A percentile compares a stretch with the other conserved stretches of the same genome.
phyloP scores from a whole-genome alignment of 2,329 filamentous ascomycete genomes.

The Aspergillus neoniger region DNA sequence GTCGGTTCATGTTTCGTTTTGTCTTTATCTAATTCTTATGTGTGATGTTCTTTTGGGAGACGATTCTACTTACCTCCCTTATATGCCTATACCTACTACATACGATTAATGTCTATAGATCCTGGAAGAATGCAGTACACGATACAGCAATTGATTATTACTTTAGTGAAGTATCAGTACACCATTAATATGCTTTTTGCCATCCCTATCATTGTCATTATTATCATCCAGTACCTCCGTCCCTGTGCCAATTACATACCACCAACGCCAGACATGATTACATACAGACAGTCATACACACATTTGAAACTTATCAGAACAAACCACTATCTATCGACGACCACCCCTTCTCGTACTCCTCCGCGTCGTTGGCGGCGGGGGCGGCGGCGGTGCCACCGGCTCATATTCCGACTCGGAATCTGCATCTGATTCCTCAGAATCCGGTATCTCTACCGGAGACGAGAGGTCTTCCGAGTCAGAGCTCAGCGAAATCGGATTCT shows the following conservation, averaged over 20 bases:
- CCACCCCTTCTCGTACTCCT: constrained; percentile 26
- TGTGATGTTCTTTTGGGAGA: background rate
- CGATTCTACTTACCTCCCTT: background rate
- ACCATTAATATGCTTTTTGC: background rate
- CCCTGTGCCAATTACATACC: background rate
- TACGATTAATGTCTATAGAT: background rate
- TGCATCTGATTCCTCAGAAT: constrained; percentile 12
- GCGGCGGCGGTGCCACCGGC: background rate
- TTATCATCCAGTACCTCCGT: background rate
- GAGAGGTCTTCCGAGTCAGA: constrained; percentile 3
- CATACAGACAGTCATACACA: background rate
- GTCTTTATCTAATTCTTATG: background rate
- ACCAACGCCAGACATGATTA: background rate
- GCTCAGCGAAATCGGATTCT: constrained; percentile 5
- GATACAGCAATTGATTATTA: background rate
- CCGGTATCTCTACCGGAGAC: background rate
- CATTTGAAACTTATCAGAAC: background rate
- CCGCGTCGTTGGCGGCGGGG: constrained; percentile 23
- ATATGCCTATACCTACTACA: background rate
- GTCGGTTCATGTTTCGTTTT: background rate
- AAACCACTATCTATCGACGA: background rate
- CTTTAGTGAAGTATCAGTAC: background rate
- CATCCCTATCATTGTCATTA: background rate
- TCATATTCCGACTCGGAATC: constrained; percentile 13
- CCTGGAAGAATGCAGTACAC: background rate